Conservation (phyloP, 148 eudicot genomes). For the Nyssa sinensis region DNA sequence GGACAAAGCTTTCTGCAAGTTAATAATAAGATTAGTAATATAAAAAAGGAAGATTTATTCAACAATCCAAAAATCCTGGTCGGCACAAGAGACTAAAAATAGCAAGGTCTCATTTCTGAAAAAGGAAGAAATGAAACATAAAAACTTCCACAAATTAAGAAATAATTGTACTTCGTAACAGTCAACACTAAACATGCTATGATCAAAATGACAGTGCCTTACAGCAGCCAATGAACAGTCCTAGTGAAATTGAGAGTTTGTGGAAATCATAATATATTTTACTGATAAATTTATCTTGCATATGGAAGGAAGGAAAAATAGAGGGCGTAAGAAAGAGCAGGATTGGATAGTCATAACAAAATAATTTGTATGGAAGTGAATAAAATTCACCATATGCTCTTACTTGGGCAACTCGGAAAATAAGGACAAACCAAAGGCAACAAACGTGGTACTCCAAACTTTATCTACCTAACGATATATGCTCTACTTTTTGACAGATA, state of each 20-base stretch:
- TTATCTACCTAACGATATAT: no score
- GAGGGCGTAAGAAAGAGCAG: no score
- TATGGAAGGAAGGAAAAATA: no score
- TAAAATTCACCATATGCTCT: no score
- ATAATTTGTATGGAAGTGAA: no score
- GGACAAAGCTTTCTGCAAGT: conserved; percentile 56
- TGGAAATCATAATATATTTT: background rate
- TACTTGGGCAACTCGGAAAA: no score
- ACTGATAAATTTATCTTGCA: no score
- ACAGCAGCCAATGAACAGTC: background rate
- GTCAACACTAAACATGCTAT: background rate
- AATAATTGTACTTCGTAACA: background rate
- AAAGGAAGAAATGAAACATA: background rate
- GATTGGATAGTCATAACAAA: no score
- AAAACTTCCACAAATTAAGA: background rate
- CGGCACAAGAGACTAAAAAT: background rate
- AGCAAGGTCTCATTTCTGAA: background rate
- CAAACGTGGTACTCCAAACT: no score
- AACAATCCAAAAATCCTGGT: background rate
- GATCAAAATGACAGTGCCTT: conserved; percentile 3
- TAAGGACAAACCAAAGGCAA: no score
- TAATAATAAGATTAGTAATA: background rate
- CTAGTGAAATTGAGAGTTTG: no score
- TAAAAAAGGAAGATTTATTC: background rate
- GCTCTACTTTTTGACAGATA: no score